Base-by-base conservation (phyloP, 2,329 filamentous ascomycete species). In the Lecanicillium sp. region DNA sequence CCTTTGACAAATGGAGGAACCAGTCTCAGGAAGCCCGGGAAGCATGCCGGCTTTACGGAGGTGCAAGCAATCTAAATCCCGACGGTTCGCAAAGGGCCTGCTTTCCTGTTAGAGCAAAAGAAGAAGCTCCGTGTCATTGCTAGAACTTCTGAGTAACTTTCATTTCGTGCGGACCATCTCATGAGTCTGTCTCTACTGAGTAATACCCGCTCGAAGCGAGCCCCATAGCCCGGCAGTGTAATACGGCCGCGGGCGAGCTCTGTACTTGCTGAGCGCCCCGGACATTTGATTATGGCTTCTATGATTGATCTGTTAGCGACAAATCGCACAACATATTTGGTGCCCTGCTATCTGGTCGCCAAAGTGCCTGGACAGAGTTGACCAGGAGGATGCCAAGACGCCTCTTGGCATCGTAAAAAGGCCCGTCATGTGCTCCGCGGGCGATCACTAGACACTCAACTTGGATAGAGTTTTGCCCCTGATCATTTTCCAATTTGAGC, bases 61-160 rank as follows among this genome's bases (percentile, higher is more conserved):
- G n/a, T n/a, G n/a, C n/a, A n/a, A n/a, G 27, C 26, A 39, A 40
- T 47, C 27, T 24, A 15, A 47, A 40, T 33, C 14, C 27, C 36
- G 20, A 35, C 36, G 36, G 27, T 33, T 19, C 29, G 37, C 10
- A 21, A 12, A 37, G 3, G 12, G 30, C 8, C 12, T 33, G 30
- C n/a, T 17, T 17, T 37, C 17, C 11, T 8, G 19, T 37, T n/a
- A n/a, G 19, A 8, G 20, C 27, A n/a, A 11, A 47, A 26, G 36
- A 35, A 20, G 44, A 14, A 40, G 29, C 36, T 40, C 26, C 19
- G 7, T 14, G 21, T 23, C 35, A 7, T 33, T 19, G n/a, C 12
- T 10, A 19, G 30, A 46, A 45, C 24, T 24, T 30, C 33, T 20
- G n/a, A n/a, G n/a, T n/a, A n/a, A n/a, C n/a, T n/a, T n/a, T n/a